A percentile compares a stretch with the other conserved stretches of the same genome.
Evolutionary conservation across 768 basidiomycete genomes (phyloP).

Genomic region (Tylopilus felleus): DNA sequence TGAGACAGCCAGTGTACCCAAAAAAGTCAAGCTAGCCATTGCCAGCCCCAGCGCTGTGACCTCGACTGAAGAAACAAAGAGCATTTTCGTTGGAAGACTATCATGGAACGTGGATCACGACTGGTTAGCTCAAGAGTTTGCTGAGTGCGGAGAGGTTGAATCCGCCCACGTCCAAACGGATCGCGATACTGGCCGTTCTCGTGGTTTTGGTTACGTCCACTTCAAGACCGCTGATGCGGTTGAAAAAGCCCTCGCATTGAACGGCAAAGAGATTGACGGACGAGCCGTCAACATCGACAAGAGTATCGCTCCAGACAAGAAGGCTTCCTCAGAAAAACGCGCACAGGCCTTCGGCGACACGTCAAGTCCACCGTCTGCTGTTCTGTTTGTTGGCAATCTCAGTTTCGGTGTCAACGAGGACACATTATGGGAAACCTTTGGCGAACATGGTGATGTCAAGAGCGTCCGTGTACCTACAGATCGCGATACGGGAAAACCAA

Average conservation of each 20-base stretch:
- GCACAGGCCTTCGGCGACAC: constrained; percentile 76
- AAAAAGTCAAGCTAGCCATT: constrained; percentile 79
- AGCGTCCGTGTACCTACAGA: constrained; percentile 90
- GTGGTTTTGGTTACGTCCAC: constrained; percentile 82
- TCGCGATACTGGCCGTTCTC: constrained; percentile 75
- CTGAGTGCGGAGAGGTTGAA: constrained; percentile 81
- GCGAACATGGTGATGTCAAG: constrained; percentile 81
- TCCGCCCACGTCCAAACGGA: constrained; percentile 88
- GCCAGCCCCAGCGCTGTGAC: constrained; percentile 38
- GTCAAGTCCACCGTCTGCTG: constrained; percentile 60
- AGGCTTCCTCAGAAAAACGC: constrained; percentile 58
- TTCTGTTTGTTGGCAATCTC: constrained; percentile 90
- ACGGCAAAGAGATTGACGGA: constrained; percentile 90
- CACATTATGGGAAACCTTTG: constrained; percentile 84
- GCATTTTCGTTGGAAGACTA: constrained; percentile 88
- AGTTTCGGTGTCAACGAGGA: constrained; percentile 81
- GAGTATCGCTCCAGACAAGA: constrained; percentile 60
- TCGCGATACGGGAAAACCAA: constrained; percentile 82
- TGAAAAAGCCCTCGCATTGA: constrained; percentile 75
- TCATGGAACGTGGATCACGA: constrained; percentile 98
- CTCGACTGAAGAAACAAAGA: constrained; percentile 49
- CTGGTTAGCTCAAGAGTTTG: constrained; percentile 89
- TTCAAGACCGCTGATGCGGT: constrained; percentile 70
- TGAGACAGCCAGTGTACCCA: constrained; percentile 54
- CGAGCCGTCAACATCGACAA: constrained; percentile 85